Evolutionary conservation across 192 early-diverging fungal genomes (phyloP), one percentile per base, ranked within the genome.

Genomic region (Dispira simplex): DNA sequence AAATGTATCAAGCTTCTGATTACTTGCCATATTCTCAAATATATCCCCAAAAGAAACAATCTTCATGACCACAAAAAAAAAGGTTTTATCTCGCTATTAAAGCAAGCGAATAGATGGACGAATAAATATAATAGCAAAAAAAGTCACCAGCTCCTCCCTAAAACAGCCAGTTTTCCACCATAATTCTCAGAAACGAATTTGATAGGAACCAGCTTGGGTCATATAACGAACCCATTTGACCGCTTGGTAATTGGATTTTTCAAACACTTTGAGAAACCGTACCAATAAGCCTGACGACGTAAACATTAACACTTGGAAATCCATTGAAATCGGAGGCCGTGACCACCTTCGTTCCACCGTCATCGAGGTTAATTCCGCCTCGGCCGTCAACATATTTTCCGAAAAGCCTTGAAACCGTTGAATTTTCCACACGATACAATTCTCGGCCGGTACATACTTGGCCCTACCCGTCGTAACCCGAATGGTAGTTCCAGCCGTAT

Each of bases 151-250:
- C 6, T 39, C 6, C 32, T 39, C 6, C 32, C 6, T 39, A 39
- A 6, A 39, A 39, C 6, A 6, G 32, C 32, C 32, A 39, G 6
- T 39, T 39, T 39, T 6, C 32, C 32, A 39, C 1, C 32, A 6
- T 39, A 39, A 1, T 6, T 6, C 6, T 39, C 32, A 39, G 32
- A 39, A 39, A 39, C 58, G 58, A 43, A 92, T 85, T 66, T 92
- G 90, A 71, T 92, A 92, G 25, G 80, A 80, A n/a, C 89, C 90
- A 5, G 95, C 93, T 67, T 95, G 92, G 46, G 96, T 95, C 89
- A 95, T 90, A 74, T 98, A 98, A 46, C 96, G 81, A 12, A 98
- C 96, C 96, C 96, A 98, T 77, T 98, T 98, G 51, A 98, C 92
- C 70, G 88, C 89, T 66, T 92, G 85, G 71, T 98, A 98, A 70